Evolutionary conservation across 805 yeast species (phyloP), one percentile per base, ranked within the genome.

Genomic region (Candida tammaniensis): DNA sequence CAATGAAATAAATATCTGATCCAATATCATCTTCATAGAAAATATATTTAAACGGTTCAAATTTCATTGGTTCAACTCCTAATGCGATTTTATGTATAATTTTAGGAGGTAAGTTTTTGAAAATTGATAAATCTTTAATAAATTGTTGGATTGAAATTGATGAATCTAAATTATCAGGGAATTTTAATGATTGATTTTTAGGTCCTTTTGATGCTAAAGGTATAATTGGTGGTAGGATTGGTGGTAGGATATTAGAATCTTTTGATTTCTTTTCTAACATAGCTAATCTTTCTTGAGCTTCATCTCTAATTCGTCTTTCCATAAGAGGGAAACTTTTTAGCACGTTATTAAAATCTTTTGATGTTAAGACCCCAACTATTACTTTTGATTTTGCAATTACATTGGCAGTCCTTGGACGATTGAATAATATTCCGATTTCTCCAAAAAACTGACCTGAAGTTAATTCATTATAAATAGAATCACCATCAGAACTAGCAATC

Each of bases 401-500:
- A 2, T 88, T 81, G 0, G 91, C 91, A 0, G 89, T 82, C 46
- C 91, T 63, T 13, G 89, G 88, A 31, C 89, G 62, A 52, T 80
- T 80, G 59, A 79, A 82, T 19, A 83, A 57, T 27, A 83, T 81
- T 7, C 91, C 91, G 35, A 83, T 82, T 49, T 84, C 91, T 10
- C 93, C 93, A 52, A 83, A 84, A 43, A 80, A 82, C 14, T 80
- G 69, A 2, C 91, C 91, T 4, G 80, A 70, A 3, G 72, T 70
- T 7, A 83, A 59, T 50, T 80, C 87, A 1, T 89, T 88, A 48
- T 79, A 80, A 3, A 78, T 68, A 3, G 84, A 73, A 56, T 83
- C 91, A 18, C 87, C 89, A 51, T 83, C 93, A 1, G 84, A 73
- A 10, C 86, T 78, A 0, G 87, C 76, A 9, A 84, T 86, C n/a